Evolutionary conservation across 2,329 filamentous ascomycete species (phyloP), one percentile per base, ranked within the genome.

Genomic region (Phoma sp.): DNA sequence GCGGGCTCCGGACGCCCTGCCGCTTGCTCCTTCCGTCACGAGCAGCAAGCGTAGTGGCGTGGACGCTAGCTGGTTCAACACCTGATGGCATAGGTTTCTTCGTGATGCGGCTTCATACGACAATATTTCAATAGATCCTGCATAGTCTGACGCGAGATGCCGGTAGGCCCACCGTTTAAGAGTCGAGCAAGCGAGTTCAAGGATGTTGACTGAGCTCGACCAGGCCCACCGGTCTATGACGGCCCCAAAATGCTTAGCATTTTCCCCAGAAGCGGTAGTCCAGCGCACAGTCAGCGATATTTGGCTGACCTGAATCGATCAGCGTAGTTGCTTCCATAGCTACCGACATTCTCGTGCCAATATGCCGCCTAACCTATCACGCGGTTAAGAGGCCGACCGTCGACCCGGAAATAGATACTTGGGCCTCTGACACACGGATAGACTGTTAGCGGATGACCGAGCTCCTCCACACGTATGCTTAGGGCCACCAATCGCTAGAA

Each of bases 261-360:
- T 55, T 47, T 52, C 35, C 33, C 53, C 44, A 53, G 41, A 50
- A 55, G 32, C 14, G 22, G 52, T 43, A 42, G 38, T 4, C 29
- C 39, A 41, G 36, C 54, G 33, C 47, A 36, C 36, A 49, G 41
- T 47, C 46, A 46, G 37, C 45, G 45, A 45, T 46, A 32, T 13
- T 35, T 30, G 11, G 47, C 58, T 55, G 54, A 52, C 38, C 35
- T 55, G 43, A 22, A 47, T 38, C 52, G 44, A 56, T 41, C 53
- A 47, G 57, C 43, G 29, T n/a, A n/a, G 7, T 11, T 33, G 10
- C 27, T 44, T 39, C 43, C 55, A 53, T 55, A 59, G 45, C 49
- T 61, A 47, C 54, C 60, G 58, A 52, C 38, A 59, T 47, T 53
- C 37, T 54, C 54, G 57, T 55, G 44, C 27, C 30, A 50, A 23